Base-by-base conservation (phyloP, 805 yeast genomes). In the Ogataea ganodermae region DNA sequence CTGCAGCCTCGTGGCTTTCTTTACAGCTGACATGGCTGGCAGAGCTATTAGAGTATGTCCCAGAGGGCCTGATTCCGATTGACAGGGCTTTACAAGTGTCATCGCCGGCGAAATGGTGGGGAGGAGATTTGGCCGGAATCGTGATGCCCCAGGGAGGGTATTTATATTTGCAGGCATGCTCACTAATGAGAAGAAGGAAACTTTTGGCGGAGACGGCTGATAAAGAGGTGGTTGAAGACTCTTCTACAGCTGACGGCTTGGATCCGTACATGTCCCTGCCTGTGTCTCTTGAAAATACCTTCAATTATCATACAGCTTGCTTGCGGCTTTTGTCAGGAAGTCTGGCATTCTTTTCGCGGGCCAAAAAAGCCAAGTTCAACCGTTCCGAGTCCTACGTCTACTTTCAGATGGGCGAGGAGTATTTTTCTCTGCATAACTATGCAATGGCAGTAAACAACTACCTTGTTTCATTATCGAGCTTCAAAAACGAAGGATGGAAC, bases 1-100 rank as follows among this genome's bases (percentile, higher is more conserved):
- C 71, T 0, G 66, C 65, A 4, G 52, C 59, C 18, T 62, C 72
- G 33, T 87, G 95, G 95, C 57, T 74, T 9, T 75, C 83, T 0
- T 59, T 67, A n/a, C 95, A 87, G 58, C 76, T 79, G 53, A 75
- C 79, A 35, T 78, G 86, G 82, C 66, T 87, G 10, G 89, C 86
- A 0, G 79, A 83, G 47, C 61, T 85, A 14, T 65, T 82, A 43
- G 73, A 68, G 8, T 44, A 65, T n/a, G 69, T 78, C 1, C 86
- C 86, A 0, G 66, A 63, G 2, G 53, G 58, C 10, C 46, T 70
- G 3, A 62, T 76, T 4, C 76, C 78, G 2, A 55, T 66, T 3
- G 74, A 70, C 17, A 52, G 58, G 41, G 46, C 67, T 0, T 41
- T 62, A 22, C 58, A 55, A 10, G 75, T 80, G 2, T 62, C 64